Base-by-base conservation (phyloP, 129 eudicot genomes). In the Arctium lappa region DNA sequence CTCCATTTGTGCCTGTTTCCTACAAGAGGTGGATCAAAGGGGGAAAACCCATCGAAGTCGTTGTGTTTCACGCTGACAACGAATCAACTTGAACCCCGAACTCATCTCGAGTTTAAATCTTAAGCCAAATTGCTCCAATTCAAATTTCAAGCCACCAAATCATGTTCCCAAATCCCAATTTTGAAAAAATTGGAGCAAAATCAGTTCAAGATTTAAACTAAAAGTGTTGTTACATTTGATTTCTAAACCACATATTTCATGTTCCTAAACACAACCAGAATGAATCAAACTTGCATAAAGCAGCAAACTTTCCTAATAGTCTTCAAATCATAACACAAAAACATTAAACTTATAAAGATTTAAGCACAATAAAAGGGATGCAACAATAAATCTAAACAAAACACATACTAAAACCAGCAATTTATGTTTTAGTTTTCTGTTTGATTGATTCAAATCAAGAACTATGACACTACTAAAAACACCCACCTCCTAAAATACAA, bases 211-310 rank as follows among this genome's bases (percentile, higher is more conserved):
- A 80, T 34, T 72, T 53, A 18, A 72, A 62, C 16, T 36, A 72
- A 12, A 34, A 69, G 37, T 22, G 27, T 12, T 0, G 30, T 50
- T 9, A 29, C 73, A 72, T 50, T 50, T 36, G 39, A 53, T 50
- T 53, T 18, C 31, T 6, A 80, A 80, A 72, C 60, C 5, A 16
- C 15, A 72, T 0, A 72, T 34, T 50, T 39, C 78, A 80, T 72
- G 60, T 60, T 80, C 42, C 9, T 2, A 73, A 73, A 73, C 33
- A 27, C 27, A 38, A 39, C 34, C 12, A 18, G 71, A 22, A 70
- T 48, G 38, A 48, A 80, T 34, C 70, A 15, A n/a, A 71, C 12
- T 80, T 32, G 53, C 38, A 72, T 71, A 50, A 79, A 71, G 56
- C 38, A 31, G 66, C 6, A 33, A 70, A 48, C 56, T 15, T 12